Conservation (phyloP, 164 flowering plant species). For the Kingdonia uniflora region DNA sequence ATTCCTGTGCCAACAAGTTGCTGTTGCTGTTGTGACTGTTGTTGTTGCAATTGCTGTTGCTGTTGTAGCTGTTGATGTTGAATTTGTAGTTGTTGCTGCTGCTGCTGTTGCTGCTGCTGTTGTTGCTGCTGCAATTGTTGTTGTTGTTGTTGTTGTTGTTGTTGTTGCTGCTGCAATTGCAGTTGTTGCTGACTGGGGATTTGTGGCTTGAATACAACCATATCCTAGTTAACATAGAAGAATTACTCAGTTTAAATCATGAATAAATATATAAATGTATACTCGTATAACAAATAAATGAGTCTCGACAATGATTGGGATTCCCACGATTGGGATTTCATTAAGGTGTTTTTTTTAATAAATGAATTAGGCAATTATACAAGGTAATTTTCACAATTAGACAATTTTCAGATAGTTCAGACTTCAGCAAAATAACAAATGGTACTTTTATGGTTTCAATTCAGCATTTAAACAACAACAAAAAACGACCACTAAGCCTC, state of each 20-base stretch:
- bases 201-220: constrained; percentile 97
- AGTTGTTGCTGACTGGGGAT: constrained; percentile 37
- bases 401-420: too few relatives aligned
- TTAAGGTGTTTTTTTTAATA: too few relatives aligned
- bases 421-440: too few relatives aligned
- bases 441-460: too few relatives aligned
- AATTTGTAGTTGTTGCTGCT: too few relatives aligned
- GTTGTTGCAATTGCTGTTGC: constrained; percentile 19
- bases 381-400: too few relatives aligned
- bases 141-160: constrained; percentile 24
- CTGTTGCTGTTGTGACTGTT: constrained; percentile 23
- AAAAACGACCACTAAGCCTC: too few relatives aligned
- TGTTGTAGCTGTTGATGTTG: constrained; percentile 18
- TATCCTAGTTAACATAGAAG: constrained; percentile 37
- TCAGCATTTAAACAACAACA: too few relatives aligned
- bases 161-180: constrained; percentile 22
- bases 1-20: constrained; percentile 42
- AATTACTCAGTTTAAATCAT: background rate
- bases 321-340: too few relatives aligned
- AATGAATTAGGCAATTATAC: too few relatives aligned
- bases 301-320: background rate
- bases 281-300: background rate
- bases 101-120: too few relatives aligned
- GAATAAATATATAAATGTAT: background rate
- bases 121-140: too few relatives aligned